Base-by-base conservation (phyloP, 176 grass and related monocot species). In the Cymbopogon citratus region DNA sequence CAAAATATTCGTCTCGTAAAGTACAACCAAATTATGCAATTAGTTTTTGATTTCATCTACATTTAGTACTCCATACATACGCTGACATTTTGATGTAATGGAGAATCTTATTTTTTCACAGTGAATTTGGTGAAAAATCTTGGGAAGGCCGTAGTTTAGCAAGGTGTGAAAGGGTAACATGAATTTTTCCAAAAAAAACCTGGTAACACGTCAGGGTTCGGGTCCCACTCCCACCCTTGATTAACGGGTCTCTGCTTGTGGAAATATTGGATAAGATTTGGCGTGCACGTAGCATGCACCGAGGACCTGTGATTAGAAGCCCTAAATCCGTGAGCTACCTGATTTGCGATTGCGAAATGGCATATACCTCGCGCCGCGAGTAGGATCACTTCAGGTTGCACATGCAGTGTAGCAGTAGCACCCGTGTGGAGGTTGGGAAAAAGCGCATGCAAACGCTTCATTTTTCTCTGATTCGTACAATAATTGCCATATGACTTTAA, bases 261-360 rank as follows among this genome's bases (percentile, higher is more conserved):
- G 27, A 54, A 54, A 31, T 29, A 15, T 23, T 52, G 63, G 77
- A 76, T 76, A 27, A 25, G 76, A 39, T 33, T 39, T 27, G 31
- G 52, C 38, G 81, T 27, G 72, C 79, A 71, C 34, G 72, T 61
- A 77, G 77, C 77, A 63, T 63, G 63, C 63, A 63, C 63, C 69
- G 71, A 70, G 75, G 38, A 23, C 59, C 43, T 60, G 66, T 52
- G 80, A 77, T 72, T 78, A 78, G 65, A 23, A 60, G 62, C 21
- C 40, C 14, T 51, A 59, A 49, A 43, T 81, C 40, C 64, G 54
- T 52, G 69, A 74, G 60, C 63, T 16, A 76, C 31, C 79, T 29
- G 76, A 61, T 75, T 80, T 74, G 28, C 87, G 56, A 31, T 80
- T 74, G 28, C 87, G 56, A 31, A 75, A 52, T 51, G 46, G 15